These are phyloP conservation scores for Gynandropsis gynandra DNA, from an alignment of 345 rosid genomes.

Conservation along the genomic window DNA sequence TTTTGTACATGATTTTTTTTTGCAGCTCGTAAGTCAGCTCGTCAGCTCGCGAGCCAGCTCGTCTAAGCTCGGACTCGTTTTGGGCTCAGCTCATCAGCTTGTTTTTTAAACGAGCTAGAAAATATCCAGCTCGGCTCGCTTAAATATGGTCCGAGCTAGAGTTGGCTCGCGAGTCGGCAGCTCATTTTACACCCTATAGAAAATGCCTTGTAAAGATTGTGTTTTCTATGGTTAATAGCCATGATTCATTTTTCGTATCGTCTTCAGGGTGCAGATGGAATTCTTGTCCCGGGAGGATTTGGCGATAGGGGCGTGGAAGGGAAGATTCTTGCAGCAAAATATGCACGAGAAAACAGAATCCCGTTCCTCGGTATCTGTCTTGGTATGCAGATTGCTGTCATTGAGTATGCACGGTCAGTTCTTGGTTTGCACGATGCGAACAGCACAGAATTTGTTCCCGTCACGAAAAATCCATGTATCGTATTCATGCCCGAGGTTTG, in stretches of 20 bases:
- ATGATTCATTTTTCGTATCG: background rate
- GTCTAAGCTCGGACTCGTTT: no score
- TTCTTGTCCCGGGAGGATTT: conserved; percentile 97
- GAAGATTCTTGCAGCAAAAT: conserved; percentile 80
- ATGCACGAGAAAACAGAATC: conserved; percentile 72
- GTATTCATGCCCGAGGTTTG: conserved; percentile 92
- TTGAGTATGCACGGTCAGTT: conserved; percentile 77
- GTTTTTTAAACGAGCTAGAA: no score
- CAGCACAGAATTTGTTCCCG: conserved; percentile 80
- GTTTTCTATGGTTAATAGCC: background rate
- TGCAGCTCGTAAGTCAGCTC: no score
- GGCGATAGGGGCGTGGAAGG: conserved; percentile 96
- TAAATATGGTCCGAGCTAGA: no score
- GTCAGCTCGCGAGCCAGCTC: no score
- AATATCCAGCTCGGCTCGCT: no score
- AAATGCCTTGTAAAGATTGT: no score
- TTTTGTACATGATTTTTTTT: no score
- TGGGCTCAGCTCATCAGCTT: no score
- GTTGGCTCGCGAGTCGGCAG: no score
- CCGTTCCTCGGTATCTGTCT: conserved; percentile 93
- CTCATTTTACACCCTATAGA: no score
- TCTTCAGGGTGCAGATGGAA: conserved; percentile 73
- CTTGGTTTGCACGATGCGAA: conserved; percentile 70
- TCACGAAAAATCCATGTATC: conserved; percentile 66
- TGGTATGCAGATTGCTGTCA: conserved; percentile 93